These are phyloP conservation scores for Leishmania aethiopica DNA, from an alignment of 208 protist genomes.

Conservation along the genomic window DNA sequence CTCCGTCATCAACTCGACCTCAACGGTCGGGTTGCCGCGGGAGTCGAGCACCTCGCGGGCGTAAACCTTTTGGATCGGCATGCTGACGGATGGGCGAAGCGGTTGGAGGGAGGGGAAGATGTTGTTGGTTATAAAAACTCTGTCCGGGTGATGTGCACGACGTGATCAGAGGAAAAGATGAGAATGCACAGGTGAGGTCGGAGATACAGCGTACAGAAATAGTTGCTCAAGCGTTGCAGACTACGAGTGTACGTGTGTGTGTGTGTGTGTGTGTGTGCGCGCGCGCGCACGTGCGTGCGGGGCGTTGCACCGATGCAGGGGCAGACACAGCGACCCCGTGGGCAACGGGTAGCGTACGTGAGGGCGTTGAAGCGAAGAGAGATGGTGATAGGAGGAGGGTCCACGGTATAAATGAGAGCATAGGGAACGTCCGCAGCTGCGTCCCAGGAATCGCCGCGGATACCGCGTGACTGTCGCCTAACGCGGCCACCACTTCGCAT, in stretches of 20 bases:
- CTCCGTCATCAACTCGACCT: constrained; percentile 97
- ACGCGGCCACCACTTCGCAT: background rate
- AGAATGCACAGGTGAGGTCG: background rate
- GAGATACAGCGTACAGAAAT: background rate
- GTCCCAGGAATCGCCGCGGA: background rate
- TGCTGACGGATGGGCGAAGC: constrained; percentile 8
- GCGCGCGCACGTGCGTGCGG: background rate
- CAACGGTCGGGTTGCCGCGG: constrained; percentile 90
- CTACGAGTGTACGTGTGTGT: background rate
- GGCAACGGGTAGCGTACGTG: background rate
- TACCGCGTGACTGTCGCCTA: background rate
- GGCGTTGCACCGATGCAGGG: background rate
- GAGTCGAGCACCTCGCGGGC: constrained; percentile 91
- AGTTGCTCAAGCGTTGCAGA: background rate
- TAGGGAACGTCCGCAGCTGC: background rate
- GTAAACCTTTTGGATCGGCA: constrained; percentile 89
- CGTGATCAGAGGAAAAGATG: background rate
- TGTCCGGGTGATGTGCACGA: too few relatives aligned
- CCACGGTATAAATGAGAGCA: background rate
- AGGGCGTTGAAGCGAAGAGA: background rate
- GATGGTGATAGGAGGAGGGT: background rate
- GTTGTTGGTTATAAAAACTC: background rate
- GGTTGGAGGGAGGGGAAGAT: too few relatives aligned
- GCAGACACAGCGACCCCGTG: background rate
- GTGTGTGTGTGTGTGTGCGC: background rate